phyloP scores from a whole-genome alignment of 768 basidiomycete species.

The Trametes elegans region DNA sequence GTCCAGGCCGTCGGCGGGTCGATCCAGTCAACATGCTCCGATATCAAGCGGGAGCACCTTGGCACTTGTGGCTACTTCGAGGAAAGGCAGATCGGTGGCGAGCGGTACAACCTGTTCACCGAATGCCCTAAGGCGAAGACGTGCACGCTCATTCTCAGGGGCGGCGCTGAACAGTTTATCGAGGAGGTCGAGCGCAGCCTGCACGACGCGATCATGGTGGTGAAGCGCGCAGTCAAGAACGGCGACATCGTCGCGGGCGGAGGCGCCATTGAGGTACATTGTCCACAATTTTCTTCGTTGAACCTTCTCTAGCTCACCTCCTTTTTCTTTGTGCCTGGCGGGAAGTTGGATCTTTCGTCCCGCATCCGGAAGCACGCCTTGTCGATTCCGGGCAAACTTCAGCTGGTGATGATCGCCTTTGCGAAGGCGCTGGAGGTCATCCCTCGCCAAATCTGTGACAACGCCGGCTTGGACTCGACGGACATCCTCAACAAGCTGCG shows the following conservation, averaged over 20 bases:
- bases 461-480: constrained; percentile 96
- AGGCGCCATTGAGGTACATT: constrained; percentile 87
- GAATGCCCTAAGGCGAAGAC: constrained; percentile 93
- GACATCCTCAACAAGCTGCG: constrained; percentile 96
- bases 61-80: constrained; percentile 93
- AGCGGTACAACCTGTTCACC: constrained; percentile 94
- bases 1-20: constrained; percentile 95
- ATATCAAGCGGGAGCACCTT: constrained; percentile 86
- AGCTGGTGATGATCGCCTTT: constrained; percentile 91
- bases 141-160: constrained; percentile 90
- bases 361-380: constrained; percentile 88
- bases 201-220: constrained; percentile 99
- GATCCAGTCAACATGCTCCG: constrained; percentile 92
- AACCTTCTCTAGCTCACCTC: neutral
- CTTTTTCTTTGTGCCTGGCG: neutral
- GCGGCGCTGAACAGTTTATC: constrained; percentile 98
- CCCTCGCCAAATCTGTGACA: constrained; percentile 97
- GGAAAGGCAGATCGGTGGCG: constrained; percentile 94
- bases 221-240: constrained; percentile 93
- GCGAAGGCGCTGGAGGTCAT: constrained; percentile 98
- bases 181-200: constrained; percentile 97
- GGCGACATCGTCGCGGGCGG: constrained; percentile 97
- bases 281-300: neutral
- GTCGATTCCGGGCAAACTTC: constrained; percentile 92
- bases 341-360: constrained; percentile 95